Base-by-base conservation (phyloP, 176 grass and related monocot species). In the Cocos nucifera region DNA sequence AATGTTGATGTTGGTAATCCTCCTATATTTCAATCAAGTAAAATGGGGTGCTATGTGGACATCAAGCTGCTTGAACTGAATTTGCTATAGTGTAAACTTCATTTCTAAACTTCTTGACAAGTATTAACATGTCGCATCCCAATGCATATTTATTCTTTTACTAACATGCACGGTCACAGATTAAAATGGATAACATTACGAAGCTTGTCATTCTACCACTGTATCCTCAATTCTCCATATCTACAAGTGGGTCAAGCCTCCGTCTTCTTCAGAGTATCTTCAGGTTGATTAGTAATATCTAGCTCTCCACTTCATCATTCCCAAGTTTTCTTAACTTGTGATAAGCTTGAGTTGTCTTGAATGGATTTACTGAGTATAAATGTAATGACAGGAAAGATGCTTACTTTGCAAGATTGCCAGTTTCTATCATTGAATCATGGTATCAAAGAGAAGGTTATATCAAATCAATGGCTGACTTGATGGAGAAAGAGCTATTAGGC, bases 161-260 rank as follows among this genome's bases (percentile, higher is more conserved):
- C 3, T 44, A 19, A 29, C 25, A 6, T 18, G 32, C 30, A 22
- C 67, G 35, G n/a, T 80, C 20, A 71, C 55, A 93, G 94, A 83
- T 98, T 61, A 98, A 98, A 61, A 89, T 86, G 60, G 94, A 98
- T 81, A 87, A 74, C 14, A 83, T 98, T 65, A 89, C 84, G 3
- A 98, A 92, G 78, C 82, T 98, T 17, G 81, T 92, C 66, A 67
- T 98, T 68, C 85, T 98, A 62, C 93, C 93, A 71, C 79, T 98
- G 58, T 92, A 98, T 79, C 93, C 93, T 35, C 93, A 98, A 57
- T 98, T 83, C 79, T 98, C 93, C 61, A 98, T 92, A 83, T 98
- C 94, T 56, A 98, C 94, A 24, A 98, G 82, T 54, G 88, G 94
- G 3, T 98, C 94, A 63, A 98, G 94, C 74, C 93, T 98, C 19